Evolutionary conservation across 129 eudicot species (phyloP).

Genomic region (Apium graveolens): DNA sequence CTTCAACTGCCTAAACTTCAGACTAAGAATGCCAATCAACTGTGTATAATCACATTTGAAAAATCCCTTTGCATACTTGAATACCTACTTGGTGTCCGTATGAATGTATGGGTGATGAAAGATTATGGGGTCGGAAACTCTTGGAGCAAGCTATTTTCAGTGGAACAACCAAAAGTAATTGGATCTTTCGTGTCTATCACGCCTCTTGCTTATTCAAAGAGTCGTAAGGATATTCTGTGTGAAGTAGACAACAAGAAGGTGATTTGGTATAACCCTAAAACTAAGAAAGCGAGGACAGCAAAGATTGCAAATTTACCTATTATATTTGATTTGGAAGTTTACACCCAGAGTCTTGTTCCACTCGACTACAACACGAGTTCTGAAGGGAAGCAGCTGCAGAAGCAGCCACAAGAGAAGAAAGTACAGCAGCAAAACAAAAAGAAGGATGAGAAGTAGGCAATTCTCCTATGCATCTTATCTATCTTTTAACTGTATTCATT

Average conservation of each 20-base stretch:
- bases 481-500: neutral
- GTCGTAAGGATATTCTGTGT: neutral
- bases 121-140: constrained; percentile 1
- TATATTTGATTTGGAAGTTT: constrained; percentile 4
- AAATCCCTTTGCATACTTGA: constrained; percentile 2
- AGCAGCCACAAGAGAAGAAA: neutral
- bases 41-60: neutral
- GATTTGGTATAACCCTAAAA: neutral
- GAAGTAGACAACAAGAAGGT: neutral
- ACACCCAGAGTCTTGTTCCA: neutral
- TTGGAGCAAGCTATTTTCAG: constrained; percentile 4
- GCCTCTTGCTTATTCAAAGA: constrained; percentile 7
- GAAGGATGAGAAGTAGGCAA: neutral
- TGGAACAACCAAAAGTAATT: neutral
- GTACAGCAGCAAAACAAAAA: neutral
- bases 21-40: neutral
- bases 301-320: neutral
- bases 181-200: neutral
- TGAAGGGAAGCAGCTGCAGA: neutral
- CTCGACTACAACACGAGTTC: neutral
- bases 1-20: neutral
- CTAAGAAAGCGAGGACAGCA: neutral
- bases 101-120: constrained; percentile 5
- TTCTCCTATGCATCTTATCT: neutral
- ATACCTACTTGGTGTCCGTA: neutral